Percentiles rank a stretch among this genome's conserved stretches.
phyloP scores from a whole-genome alignment of 306 rosid genomes.

The Sindora glabra region DNA sequence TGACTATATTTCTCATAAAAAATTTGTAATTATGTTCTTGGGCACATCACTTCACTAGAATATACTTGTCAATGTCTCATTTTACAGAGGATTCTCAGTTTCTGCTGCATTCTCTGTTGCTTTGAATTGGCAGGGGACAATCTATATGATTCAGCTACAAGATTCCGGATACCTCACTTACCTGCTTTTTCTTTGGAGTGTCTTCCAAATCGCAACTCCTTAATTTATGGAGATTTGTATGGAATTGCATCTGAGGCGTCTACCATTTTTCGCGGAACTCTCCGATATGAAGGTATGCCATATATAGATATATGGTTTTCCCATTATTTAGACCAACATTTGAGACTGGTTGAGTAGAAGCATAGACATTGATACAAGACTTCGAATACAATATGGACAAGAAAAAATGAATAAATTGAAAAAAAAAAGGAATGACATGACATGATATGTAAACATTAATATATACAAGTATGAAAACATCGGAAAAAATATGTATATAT shows the following conservation, averaged over 20 bases:
- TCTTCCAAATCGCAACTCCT: conserved; percentile 82
- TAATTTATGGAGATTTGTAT: conserved; percentile 73
- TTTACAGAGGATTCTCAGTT: neutral
- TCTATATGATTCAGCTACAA: conserved; percentile 76
- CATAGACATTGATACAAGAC: too few species aligned
- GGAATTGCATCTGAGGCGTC: conserved; percentile 79
- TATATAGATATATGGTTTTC: conserved; percentile 6
- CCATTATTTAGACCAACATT: neutral
- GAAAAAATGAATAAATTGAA: too few species aligned
- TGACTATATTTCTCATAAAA: too few species aligned
- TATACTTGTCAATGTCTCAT: neutral
- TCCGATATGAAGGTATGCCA: conserved; percentile 82
- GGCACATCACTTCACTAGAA: neutral
- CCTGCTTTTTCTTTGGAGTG: conserved; percentile 93
- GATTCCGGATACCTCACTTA: conserved; percentile 56
- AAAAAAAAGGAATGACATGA: too few species aligned
- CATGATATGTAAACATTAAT: too few species aligned
- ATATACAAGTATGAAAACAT: too few species aligned
- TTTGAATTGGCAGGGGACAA: conserved; percentile 41
- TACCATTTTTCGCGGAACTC: conserved; percentile 87
- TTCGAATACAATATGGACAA: too few species aligned
- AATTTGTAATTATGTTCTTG: too few species aligned
- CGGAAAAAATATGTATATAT: too few species aligned
- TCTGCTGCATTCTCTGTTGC: neutral
- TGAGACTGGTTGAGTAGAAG: conserved; percentile 4